Conservation (phyloP, 768 basidiomycete genomes). For the Coprinopsis marcescibilis region DNA sequence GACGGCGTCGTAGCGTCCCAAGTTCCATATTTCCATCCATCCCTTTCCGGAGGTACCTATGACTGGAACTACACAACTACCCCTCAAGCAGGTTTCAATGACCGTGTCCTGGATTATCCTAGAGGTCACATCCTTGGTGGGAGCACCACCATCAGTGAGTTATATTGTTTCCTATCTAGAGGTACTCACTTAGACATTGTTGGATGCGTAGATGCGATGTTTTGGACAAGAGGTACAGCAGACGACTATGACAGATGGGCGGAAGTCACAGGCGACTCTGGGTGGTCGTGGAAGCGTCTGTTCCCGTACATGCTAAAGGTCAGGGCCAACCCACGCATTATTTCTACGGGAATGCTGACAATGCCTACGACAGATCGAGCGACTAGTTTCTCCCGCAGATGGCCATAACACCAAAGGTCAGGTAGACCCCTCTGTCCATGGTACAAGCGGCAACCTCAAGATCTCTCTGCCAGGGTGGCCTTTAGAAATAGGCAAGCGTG, state of each 20-base stretch:
- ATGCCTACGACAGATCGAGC: slow-evolving; percentile 25
- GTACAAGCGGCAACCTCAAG: slow-evolving; percentile 13
- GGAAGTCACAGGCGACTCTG: slow-evolving; percentile 20
- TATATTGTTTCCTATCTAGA: neutral
- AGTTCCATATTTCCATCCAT: slow-evolving; percentile 11
- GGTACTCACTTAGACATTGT: neutral
- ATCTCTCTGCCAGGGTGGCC: slow-evolving; percentile 16
- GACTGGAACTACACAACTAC: slow-evolving; percentile 34
- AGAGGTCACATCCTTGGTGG: slow-evolving; percentile 28
- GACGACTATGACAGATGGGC: slow-evolving; percentile 29
- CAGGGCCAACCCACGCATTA: neutral
- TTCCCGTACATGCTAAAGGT: slow-evolving; percentile 27
- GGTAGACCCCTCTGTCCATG: slow-evolving; percentile 19
- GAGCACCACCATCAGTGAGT: slow-evolving; percentile 26
- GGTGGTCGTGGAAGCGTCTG: slow-evolving; percentile 30
- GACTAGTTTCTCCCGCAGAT: slow-evolving; percentile 16
- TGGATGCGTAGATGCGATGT: slow-evolving; percentile 15
- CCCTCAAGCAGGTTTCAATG: slow-evolving; percentile 24
- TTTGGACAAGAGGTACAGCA: slow-evolving; percentile 17
- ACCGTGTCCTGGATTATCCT: slow-evolving; percentile 20
- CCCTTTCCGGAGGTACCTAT: slow-evolving; percentile 13
- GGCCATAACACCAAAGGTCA: slow-evolving; percentile 16
- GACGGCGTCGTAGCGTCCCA: slow-evolving; percentile 8
- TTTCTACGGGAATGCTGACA: slow-evolving; percentile 27
- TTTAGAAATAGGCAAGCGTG: slow-evolving; percentile 15